Conservation (phyloP, 2,329 filamentous ascomycete genomes). For the Epichloe hybrida region DNA sequence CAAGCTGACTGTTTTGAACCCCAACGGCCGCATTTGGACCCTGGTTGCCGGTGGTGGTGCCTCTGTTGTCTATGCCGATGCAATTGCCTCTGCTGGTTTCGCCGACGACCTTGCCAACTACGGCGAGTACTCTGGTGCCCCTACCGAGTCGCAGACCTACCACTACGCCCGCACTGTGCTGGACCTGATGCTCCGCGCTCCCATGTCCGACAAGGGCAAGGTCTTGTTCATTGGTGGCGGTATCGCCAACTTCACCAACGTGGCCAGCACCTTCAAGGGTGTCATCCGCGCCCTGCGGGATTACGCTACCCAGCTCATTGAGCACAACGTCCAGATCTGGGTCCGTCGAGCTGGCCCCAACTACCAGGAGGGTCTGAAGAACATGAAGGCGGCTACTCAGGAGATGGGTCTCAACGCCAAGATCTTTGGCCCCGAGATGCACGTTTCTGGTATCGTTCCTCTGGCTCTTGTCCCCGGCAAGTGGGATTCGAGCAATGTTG, state of each 20-base stretch:
- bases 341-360: constrained; percentile 79
- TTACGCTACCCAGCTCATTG: constrained; percentile 68
- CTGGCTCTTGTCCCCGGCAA: constrained; percentile 62
- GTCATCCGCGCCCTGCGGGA: constrained; percentile 93
- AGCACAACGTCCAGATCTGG: constrained; percentile 99
- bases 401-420: constrained; percentile 70
- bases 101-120: constrained; percentile 97
- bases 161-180: constrained; percentile 96
- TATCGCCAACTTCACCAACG: constrained; percentile 99
- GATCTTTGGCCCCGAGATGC: constrained; percentile 68
- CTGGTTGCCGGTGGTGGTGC: constrained; percentile 98
- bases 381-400: constrained; percentile 93
- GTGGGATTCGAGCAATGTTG: constrained; percentile 46
- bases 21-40: constrained; percentile 88
- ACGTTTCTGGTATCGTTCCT: constrained; percentile 93
- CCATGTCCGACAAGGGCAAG: constrained; percentile 78
- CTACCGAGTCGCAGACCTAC: constrained; percentile 97
- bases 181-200: constrained; percentile 92
- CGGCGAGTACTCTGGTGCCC: constrained; percentile 97
- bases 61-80: constrained; percentile 96
- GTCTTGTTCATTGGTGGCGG: constrained; percentile 98
- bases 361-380: constrained; percentile 99
- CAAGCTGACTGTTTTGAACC: constrained; percentile 93
- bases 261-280: constrained; percentile 98
- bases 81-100: constrained; percentile 92